Conservation (phyloP, 1,139 yeast species). For the Blastobotrys illinoisensis region DNA sequence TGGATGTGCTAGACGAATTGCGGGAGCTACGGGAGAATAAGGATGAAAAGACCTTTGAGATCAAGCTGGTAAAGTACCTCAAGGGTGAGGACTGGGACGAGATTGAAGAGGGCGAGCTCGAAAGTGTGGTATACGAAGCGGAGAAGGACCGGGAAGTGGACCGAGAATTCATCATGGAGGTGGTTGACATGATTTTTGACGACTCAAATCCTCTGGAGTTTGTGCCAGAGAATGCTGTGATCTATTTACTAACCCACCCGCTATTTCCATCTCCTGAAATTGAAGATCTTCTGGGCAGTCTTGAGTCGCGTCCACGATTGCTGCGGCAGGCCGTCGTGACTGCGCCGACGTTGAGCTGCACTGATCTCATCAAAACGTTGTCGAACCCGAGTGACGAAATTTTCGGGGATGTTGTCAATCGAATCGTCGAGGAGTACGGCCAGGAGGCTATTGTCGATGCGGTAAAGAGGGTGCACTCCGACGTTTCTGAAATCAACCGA, state of each 20-base stretch:
- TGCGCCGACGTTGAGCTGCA: slow-evolving; percentile 61
- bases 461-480: slow-evolving; percentile 17
- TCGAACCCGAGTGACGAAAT: slow-evolving; percentile 51
- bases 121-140: slow-evolving; percentile 46
- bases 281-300: slow-evolving; percentile 47
- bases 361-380: slow-evolving; percentile 58
- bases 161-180: slow-evolving; percentile 46
- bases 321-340: slow-evolving; percentile 78
- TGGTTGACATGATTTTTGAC: slow-evolving; percentile 43
- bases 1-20: slow-evolving; percentile 26
- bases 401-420: slow-evolving; percentile 60
- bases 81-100: slow-evolving; percentile 27
- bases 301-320: slow-evolving; percentile 52
- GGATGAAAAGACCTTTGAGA: slow-evolving; percentile 21
- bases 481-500: slow-evolving; percentile 29
- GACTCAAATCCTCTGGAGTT: slow-evolving; percentile 19
- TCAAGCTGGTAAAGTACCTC: slow-evolving; percentile 25
- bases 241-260: slow-evolving; percentile 82
- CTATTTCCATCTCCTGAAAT: slow-evolving; percentile 62
- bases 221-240: slow-evolving; percentile 55
- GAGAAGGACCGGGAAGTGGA: slow-evolving; percentile 68
- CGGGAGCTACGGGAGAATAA: slow-evolving; percentile 22
- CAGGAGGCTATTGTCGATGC: slow-evolving; percentile 25
- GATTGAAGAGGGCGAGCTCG: slow-evolving; percentile 11
- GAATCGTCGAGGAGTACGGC: slow-evolving; percentile 57